Evolutionary conservation across 108 stramenopile genomes (phyloP), one percentile per base, ranked within the genome.

Genomic region (Cyclotella sp.): DNA sequence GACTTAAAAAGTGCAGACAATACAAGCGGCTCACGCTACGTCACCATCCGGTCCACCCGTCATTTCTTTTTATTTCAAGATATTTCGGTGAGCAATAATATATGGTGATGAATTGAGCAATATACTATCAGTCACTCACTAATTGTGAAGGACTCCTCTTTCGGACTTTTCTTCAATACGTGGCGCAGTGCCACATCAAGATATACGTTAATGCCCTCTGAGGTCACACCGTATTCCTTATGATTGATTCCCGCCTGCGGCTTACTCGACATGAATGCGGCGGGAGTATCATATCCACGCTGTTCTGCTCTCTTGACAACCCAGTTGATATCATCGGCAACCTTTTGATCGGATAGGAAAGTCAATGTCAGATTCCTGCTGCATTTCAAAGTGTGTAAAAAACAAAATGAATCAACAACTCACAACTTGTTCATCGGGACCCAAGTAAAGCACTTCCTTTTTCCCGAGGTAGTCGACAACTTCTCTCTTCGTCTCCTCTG

Each of bases 31-130:
- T 58, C 27, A 58, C 44, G 94, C 98, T 4, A 99, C 98, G 72
- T 99, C 98, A 27, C 98, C 98, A 88, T 99, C 97, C 0, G 98
- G 97, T 18, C 98, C 98, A 39, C 98, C 98, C 0, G 97, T 98
- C 58, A 99, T 86, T 82, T 97, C 34, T 34, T 34, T 34, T 34
- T 34, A n/a, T 34, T 34, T 6, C 34, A 34, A 34, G 34, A 34
- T 34, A 6, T 34, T 34, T 5, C 34, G 34, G 34, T 34, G 34
- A 34, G 34, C 34, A 34, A 34, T 5, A 34, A 34, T 6, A 34
- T 34, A 34, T 34, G 6, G 34, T 34, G 34, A 34, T 34, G 34
- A 34, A 34, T 34, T 6, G 4, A 34, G 34, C 34, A 34, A 34
- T 34, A 34, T 34, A 34, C 34, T 34, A 34, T 34, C 6, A 34